A percentile compares a stretch with the other conserved stretches of the same genome.
Conservation (phyloP, 495 filamentous ascomycete species). For the Copromyces sp. region DNA sequence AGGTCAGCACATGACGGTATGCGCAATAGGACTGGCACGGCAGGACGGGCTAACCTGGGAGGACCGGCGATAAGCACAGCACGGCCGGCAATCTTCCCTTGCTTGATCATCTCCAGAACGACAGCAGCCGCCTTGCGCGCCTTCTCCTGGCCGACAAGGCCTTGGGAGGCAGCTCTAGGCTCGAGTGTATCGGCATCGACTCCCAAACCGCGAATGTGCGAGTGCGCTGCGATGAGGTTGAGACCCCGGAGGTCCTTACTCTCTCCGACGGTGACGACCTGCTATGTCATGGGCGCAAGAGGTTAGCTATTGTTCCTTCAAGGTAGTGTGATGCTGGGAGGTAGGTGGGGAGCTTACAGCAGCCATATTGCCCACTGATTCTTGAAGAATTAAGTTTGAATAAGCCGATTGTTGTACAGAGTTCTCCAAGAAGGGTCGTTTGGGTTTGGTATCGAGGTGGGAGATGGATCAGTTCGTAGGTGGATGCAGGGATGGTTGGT, state of each 20-base stretch:
- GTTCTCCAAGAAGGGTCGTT: neutral
- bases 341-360: slow-evolving; percentile 19
- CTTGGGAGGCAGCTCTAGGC: slow-evolving; percentile 76
- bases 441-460: neutral
- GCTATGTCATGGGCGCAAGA: slow-evolving; percentile 33
- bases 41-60: slow-evolving; percentile 46
- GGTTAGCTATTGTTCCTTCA: slow-evolving; percentile 1
- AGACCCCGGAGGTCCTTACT: slow-evolving; percentile 87
- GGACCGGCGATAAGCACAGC: slow-evolving; percentile 93
- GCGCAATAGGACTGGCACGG: neutral
- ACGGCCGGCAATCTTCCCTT: slow-evolving; percentile 93
- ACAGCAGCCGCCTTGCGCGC: slow-evolving; percentile 93
- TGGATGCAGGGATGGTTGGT: neutral
- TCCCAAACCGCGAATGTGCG: slow-evolving; percentile 90
- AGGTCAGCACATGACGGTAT: slow-evolving; percentile 3
- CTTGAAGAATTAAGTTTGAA: neutral
- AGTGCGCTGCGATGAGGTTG: slow-evolving; percentile 96
- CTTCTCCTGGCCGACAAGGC: slow-evolving; percentile 94
- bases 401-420: neutral
- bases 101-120: slow-evolving; percentile 95
- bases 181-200: slow-evolving; percentile 88
- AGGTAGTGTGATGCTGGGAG: neutral
- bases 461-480: neutral
- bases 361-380: slow-evolving; percentile 20
- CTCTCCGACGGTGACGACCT: slow-evolving; percentile 88